Percentiles rank a stretch among this genome's conserved stretches.
Evolutionary conservation across 257 asterid species (phyloP).

Genomic region (Solanum tacnaense): DNA sequence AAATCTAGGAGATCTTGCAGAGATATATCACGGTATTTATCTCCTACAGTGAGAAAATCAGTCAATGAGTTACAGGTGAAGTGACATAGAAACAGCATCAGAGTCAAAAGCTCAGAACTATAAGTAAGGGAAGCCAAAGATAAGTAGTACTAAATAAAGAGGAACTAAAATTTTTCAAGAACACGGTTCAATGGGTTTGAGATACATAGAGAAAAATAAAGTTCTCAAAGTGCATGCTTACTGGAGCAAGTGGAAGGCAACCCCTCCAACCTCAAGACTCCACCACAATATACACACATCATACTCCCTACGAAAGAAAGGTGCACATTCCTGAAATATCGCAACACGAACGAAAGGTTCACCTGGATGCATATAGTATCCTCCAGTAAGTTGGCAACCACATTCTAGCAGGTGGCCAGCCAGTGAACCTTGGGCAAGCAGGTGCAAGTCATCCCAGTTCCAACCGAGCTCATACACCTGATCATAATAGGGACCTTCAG

Average conservation of each 20-base stretch:
- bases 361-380: constrained; percentile 98
- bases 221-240: not conserved
- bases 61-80: not conserved
- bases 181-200: not conserved
- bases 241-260: not conserved
- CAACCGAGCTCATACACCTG: constrained; percentile 95
- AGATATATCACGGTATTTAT: constrained; percentile 67
- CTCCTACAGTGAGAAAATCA: constrained; percentile 33
- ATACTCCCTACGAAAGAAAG: not conserved
- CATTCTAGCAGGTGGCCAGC: constrained; percentile 97
- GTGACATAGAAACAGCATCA: not conserved
- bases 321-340: not conserved
- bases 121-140: not conserved
- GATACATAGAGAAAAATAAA: not conserved
- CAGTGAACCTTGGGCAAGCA: constrained; percentile 86
- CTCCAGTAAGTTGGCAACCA: constrained; percentile 99
- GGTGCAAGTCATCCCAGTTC: constrained; percentile 84
- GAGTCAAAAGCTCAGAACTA: not conserved
- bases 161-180: not conserved
- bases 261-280: not conserved
- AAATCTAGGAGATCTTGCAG: constrained; percentile 58
- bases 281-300: not conserved
- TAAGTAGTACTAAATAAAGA: not conserved
- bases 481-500: not conserved
- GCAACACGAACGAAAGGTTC: not conserved